Evolutionary conservation across 345 rosid genomes (phyloP), one percentile per base, ranked within the genome.

Genomic region (Camelina neglecta): DNA sequence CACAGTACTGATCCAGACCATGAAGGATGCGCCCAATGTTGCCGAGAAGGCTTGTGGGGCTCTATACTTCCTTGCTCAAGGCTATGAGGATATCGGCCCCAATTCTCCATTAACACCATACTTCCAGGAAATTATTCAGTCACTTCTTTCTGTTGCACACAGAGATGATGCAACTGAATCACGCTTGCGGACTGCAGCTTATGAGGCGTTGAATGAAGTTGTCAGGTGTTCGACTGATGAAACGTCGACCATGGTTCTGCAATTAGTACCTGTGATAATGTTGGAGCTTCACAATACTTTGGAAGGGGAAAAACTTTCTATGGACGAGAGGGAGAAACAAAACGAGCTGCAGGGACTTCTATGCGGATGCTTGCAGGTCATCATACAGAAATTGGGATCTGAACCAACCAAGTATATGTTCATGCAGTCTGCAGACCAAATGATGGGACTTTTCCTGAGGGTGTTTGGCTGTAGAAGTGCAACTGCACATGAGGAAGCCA

Each of bases 21-120:
- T 89, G 92, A 87, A 84, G 57, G 95, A 89, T 74, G 92, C 72
- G 50, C 88, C 92, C 20, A 88, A 88, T 82, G 92, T 86, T 53
- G 90, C 92, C 0, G 92, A 86, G 79, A 88, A 88, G 78, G 92
- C 92, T 71, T 88, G 92, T 69, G 92, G 90, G 20, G 92, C 92
- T 57, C 87, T 88, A 13, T 88, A 84, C 72, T 88, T 88, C 38
- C 87, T 88, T 66, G 88, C 90, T 53, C 95, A 89, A 59, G 92
- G 92, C 64, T 89, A 82, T 65, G 95, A 87, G 79, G 90, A 86
- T 33, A 73, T 78, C 1, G 86, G 83, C 65, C 76, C 81, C 38
- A 79, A 81, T 11, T 79, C 90, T 75, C 94, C 90, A 3, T 53
- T 89, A 57, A 85, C 94, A 39, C 89, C 94, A 21, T 89, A 80